Evolutionary conservation across 1,284 basidiomycete species (phyloP), one percentile per base, ranked within the genome.

Genomic region (Moesziomyces sp.): DNA sequence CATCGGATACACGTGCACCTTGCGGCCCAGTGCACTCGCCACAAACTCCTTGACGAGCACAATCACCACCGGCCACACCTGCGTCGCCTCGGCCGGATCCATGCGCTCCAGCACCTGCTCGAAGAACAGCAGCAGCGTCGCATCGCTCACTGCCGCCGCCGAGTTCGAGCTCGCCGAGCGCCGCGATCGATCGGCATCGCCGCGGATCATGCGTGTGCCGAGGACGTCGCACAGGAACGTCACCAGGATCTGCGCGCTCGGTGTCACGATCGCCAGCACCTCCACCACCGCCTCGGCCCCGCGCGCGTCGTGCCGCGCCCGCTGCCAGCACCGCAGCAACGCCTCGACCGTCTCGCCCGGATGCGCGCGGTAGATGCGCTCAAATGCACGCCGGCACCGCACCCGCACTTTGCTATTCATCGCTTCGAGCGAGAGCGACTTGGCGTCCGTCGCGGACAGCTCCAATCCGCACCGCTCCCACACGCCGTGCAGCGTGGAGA

Each of bases 51-150:
- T 94, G 10, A 90, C 89, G 35, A 98, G 87, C 38, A 90, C 88
- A 68, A 93, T 87, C 79, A 91, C 52, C 11, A 84, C 74, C 0
- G 81, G 78, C 95, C 96, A 98, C 8, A 97, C 92, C 85, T 98
- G 96, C 5, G 93, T 87, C 2, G 93, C 93, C 21, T 95, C 87
- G 0, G 93, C 92, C 1, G 93, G 92, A 83, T 98, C 95, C 49
- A 99, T 85, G 6, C 91, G 89, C 21, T 86, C 85, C n/a, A 97
- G 84, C 80, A 98, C 98, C 59, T 90, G 89, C 77, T 97, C 94
- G 38, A 98, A 87, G 85, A 98, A 98, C 42, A 87, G 88, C 86
- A 94, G 93, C 21, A 94, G 80, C 10, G 73, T 66, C 6, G 60
- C 57, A 43, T 77, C 64, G 7, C 58, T 57, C 5, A 68, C 57